These are phyloP conservation scores for Copromyces sp. DNA, from an alignment of 495 filamentous ascomycete genomes.

Conservation along the genomic window DNA sequence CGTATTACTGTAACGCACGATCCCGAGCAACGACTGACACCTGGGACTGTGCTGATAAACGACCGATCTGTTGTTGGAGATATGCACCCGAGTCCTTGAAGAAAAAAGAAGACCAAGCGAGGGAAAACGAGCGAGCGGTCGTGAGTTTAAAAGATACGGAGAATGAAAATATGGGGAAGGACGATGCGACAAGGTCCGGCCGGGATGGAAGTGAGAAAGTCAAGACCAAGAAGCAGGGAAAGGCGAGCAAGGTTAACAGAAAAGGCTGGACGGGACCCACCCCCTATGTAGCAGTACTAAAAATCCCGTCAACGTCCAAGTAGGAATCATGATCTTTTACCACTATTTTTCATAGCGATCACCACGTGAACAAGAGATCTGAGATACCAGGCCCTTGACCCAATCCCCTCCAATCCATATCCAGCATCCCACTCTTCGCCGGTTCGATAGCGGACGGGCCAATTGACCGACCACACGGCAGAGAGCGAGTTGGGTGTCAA, in stretches of 20 bases:
- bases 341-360: not conserved
- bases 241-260: not conserved
- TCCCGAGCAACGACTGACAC: not conserved
- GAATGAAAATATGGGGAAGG: not conserved
- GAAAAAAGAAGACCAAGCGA: conserved; percentile 2
- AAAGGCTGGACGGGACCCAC: not conserved
- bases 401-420: not conserved
- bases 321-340: not conserved
- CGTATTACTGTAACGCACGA: not conserved
- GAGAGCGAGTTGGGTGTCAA: not conserved
- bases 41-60: not conserved
- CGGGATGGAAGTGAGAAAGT: not conserved
- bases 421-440: not conserved
- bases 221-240: not conserved
- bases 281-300: not conserved
- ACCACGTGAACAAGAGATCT: not conserved
- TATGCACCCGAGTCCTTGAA: not conserved
- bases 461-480: not conserved
- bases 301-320: not conserved
- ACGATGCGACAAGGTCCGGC: not conserved
- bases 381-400: not conserved
- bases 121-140: not conserved
- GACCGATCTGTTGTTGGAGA: not conserved
- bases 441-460: not conserved
- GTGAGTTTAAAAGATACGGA: not conserved